These are phyloP conservation scores for Pythium angustatum DNA, from an alignment of 352 stramenopile species.

Conservation along the genomic window DNA sequence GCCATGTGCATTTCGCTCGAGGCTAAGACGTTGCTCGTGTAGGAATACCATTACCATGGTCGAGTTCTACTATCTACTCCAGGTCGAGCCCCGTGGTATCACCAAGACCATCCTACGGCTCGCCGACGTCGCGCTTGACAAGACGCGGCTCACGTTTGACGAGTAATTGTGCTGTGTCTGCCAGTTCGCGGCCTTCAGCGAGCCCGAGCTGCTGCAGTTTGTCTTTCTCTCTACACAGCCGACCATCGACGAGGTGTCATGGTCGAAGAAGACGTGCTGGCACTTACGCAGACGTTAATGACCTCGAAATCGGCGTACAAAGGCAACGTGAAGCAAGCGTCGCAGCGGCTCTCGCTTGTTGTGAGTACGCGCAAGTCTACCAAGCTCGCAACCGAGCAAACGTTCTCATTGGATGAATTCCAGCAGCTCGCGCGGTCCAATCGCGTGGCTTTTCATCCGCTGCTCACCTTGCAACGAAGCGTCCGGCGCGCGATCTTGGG, in stretches of 20 bases:
- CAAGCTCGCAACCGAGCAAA: background rate
- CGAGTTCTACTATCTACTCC: background rate
- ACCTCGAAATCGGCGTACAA: background rate
- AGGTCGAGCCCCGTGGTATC: background rate
- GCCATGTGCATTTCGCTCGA: no score
- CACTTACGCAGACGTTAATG: background rate
- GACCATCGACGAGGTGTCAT: background rate
- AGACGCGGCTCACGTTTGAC: slow-evolving; percentile 2
- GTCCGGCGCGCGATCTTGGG: background rate
- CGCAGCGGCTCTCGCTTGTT: background rate
- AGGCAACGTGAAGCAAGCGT: background rate
- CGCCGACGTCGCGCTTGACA: background rate
- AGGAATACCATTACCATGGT: slow-evolving; percentile 1
- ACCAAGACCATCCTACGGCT: slow-evolving; percentile 1
- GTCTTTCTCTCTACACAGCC: background rate
- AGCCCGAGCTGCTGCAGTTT: background rate
- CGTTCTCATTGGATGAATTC: background rate
- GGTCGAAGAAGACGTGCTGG: background rate
- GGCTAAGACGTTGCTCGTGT: no score
- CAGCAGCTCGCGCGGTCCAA: background rate
- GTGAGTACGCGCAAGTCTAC: background rate
- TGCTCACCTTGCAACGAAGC: slow-evolving; percentile 1
- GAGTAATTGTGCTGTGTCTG: background rate
- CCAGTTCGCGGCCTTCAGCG: background rate
- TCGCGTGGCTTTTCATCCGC: slow-evolving; percentile 1